Base-by-base conservation (phyloP, 148 eudicot genomes). In the Spergularia bocconei region DNA sequence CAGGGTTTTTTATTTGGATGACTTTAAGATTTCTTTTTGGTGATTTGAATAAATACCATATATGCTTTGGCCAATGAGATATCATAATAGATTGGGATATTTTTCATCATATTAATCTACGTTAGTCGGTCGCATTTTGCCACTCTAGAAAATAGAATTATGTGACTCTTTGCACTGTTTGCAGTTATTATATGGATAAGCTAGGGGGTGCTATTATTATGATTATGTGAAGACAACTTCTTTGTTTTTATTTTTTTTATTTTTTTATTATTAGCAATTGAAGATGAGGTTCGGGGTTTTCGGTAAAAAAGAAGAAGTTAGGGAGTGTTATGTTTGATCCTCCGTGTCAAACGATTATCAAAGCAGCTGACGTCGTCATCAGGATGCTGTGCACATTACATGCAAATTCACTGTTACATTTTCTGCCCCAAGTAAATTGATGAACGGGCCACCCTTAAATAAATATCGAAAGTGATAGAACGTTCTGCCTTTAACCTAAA, bases 11-110 rank as follows among this genome's bases (percentile, higher is more conserved):
- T 53, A 13, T 6, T 23, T 14, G 72, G 33, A 20, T 53, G 39
- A 25, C 25, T 47, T 33, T 52, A 6, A 25, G 29, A 47, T 67
- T 67, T 39, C 48, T 7, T 4, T 53, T 69, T 15, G 41, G 38
- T 69, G 58, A 51, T 69, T 53, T 23, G 41, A 69, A 69, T 52
- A 53, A 69, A 15, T 69, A 67, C 56, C 33, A 52, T 50, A 52
- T 50, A 21, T 48, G 56, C 5, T 68, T 38, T 68, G 71, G n/a
- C 57, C 71, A 50, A 68, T 23, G 48, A 39, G 33, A 66, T 41
- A 64, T 66, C 15, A 51, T 25, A 38, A 29, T 3, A 11, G 23
- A 8, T 39, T n/a, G 23, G 36, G 36, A 16, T 56, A 0, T 12
- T 56, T 56, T 15, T 56, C 7, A 56, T 56, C 17, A 56, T 2